phyloP scores from a whole-genome alignment of 192 early-diverging fungal genomes.

The Rhizoclosmatium globosum region DNA sequence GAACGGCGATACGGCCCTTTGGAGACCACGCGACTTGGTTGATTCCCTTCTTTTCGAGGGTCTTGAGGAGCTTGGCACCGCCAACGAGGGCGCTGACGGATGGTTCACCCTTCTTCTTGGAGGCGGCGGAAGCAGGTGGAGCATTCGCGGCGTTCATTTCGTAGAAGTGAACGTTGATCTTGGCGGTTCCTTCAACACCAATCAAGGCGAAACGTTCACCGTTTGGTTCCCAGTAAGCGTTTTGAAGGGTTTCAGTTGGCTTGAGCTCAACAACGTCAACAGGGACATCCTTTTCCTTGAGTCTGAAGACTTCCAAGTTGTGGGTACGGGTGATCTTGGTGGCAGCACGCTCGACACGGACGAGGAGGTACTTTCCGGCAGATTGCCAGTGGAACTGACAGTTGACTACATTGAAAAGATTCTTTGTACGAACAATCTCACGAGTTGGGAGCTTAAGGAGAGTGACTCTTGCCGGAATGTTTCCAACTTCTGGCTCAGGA shows the following conservation, averaged over 20 bases:
- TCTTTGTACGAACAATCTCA: constrained; percentile 93
- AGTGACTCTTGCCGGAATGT: constrained; percentile 97
- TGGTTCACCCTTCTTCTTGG: constrained; percentile 35
- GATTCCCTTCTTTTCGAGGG: constrained; percentile 80
- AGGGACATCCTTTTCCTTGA: constrained; percentile 92
- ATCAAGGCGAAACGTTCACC: constrained; percentile 93
- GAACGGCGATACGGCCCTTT: constrained; percentile 89
- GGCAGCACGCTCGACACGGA: constrained; percentile 92
- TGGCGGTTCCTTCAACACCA: constrained; percentile 70
- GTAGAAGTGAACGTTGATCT: constrained; percentile 78
- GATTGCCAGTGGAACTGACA: constrained; percentile 89
- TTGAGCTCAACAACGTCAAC: constrained; percentile 95
- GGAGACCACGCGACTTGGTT: constrained; percentile 95
- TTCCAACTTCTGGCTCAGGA: constrained; percentile 81
- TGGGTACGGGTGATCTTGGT: constrained; percentile 89
- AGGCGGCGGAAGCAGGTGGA: constrained; percentile 35
- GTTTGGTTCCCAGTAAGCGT: constrained; percentile 97
- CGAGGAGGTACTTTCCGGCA: constrained; percentile 87
- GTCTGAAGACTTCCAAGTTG: constrained; percentile 95
- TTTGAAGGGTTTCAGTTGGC: constrained; percentile 68
- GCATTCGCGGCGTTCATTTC: constrained; percentile 60
- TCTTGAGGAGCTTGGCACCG: constrained; percentile 84
- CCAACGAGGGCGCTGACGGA: constrained; percentile 45
- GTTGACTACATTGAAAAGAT: constrained; percentile 92
- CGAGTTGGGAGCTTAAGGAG: constrained; percentile 83